Evolutionary conservation across 352 stramenopile species (phyloP).

Genomic region (Plasmopara viticola): DNA sequence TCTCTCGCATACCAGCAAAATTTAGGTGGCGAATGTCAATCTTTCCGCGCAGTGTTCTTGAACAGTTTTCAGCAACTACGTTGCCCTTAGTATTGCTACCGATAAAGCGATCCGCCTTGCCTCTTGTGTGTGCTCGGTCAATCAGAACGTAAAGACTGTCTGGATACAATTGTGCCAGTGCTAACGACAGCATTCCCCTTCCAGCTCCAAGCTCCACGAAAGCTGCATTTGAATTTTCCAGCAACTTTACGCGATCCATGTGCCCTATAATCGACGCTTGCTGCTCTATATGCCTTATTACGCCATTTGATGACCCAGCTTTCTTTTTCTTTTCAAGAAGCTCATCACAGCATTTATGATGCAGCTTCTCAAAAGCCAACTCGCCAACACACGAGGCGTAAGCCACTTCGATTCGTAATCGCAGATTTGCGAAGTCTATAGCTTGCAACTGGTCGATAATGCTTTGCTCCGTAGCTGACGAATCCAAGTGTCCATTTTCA

Average conservation of each 20-base stretch:
- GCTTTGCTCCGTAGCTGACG: conserved; percentile 37
- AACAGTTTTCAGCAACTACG: conserved; percentile 18
- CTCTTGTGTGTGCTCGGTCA: conserved; percentile 60
- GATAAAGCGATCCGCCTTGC: conserved; percentile 75
- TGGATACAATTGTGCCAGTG: conserved; percentile 57
- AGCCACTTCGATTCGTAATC: conserved; percentile 37
- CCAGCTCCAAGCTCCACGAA: conserved; percentile 75
- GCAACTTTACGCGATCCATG: conserved; percentile 50
- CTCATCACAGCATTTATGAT: conserved; percentile 55
- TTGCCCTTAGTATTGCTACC: conserved; percentile 21
- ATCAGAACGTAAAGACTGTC: conserved; percentile 69
- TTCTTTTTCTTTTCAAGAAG: conserved; percentile 58
- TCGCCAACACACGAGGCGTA: conserved; percentile 52
- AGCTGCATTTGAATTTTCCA: conserved; percentile 33
- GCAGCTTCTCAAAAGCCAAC: conserved; percentile 58
- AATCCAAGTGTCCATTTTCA: conserved; percentile 28
- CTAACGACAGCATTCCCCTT: conserved; percentile 72
- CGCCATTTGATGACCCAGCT: conserved; percentile 45
- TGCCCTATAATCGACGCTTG: conserved; percentile 78
- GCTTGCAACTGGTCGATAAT: conserved; percentile 67
- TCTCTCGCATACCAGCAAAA: conserved; percentile 54
- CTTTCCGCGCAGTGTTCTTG: conserved; percentile 52
- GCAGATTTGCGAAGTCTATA: conserved; percentile 54
- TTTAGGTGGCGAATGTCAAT: conserved; percentile 85
- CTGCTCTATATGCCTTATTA: conserved; percentile 77